phyloP scores from a whole-genome alignment of 495 filamentous ascomycete genomes.

The Aspergillus homomorphus region DNA sequence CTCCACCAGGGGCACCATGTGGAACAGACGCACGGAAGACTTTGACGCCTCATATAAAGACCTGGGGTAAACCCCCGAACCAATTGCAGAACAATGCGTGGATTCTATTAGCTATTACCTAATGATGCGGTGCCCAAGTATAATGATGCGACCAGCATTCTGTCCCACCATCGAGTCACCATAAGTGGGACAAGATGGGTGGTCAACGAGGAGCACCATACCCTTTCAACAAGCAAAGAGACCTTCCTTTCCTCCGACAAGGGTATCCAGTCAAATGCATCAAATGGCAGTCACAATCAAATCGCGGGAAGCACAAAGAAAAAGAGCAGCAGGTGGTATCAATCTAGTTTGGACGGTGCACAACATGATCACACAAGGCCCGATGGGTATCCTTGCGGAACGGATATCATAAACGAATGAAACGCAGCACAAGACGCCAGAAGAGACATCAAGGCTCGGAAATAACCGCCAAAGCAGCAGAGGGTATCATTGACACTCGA shows the following conservation, averaged over 20 bases:
- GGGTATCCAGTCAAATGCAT: conserved; percentile 37
- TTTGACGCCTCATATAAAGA: background rate
- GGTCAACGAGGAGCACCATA: conserved; percentile 13
- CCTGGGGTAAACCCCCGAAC: background rate
- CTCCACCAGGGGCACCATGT: background rate
- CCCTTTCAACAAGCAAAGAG: conserved; percentile 20
- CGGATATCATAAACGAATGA: conserved; percentile 43
- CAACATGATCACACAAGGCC: conserved; percentile 38
- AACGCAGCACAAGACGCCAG: conserved; percentile 22
- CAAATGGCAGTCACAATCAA: conserved; percentile 25
- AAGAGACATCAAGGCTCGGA: conserved; percentile 20
- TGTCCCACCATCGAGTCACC: conserved; percentile 10
- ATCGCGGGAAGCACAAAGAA: conserved; percentile 28
- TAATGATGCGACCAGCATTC: conserved; percentile 8
- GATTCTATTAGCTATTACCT: conserved; percentile 28
- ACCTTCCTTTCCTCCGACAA: conserved; percentile 33
- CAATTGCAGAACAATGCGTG: conserved; percentile 17
- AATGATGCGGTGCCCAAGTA: conserved; percentile 16
- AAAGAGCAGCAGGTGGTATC: conserved; percentile 46
- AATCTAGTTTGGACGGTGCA: conserved; percentile 47
- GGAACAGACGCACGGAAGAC: background rate
- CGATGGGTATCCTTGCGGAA: conserved; percentile 35
- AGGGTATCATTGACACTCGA: conserved; percentile 29
- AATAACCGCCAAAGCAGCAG: conserved; percentile 27
- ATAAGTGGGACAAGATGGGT: conserved; percentile 12